Percentiles rank a stretch among this genome's conserved stretches.
Evolutionary conservation across 2,329 filamentous ascomycete species (phyloP).

Genomic region (Aureobasidium pullulans): DNA sequence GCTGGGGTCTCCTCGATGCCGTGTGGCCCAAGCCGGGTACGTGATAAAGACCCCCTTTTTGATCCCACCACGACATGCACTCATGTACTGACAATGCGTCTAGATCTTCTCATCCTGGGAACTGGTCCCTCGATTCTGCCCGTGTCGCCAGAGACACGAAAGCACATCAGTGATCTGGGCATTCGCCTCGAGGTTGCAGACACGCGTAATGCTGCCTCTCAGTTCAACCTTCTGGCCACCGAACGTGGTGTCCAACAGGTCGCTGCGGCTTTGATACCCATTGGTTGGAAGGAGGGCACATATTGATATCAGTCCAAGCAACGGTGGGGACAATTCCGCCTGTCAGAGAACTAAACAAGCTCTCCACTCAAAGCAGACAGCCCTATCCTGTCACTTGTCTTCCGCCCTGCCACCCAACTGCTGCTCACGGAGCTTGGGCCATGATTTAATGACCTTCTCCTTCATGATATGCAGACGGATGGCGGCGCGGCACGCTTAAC

Average conservation of each 20-base stretch:
- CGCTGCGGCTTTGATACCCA: conserved; percentile 78
- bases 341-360: neutral
- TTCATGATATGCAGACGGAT: conserved; percentile 5
- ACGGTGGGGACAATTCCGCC: neutral
- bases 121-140: conserved; percentile 70
- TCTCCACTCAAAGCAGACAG: neutral
- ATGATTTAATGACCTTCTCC: neutral
- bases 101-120: conserved; percentile 85
- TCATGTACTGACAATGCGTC: neutral
- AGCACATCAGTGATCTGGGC: conserved; percentile 66
- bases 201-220: conserved; percentile 85
- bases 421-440: neutral
- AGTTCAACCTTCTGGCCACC: conserved; percentile 92
- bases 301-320: neutral
- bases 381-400: neutral
- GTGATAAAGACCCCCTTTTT: conserved; percentile 24
- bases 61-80: neutral
- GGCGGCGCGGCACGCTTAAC: conserved; percentile 9
- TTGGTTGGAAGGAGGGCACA: conserved; percentile 64
- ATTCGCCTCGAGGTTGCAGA: conserved; percentile 61
- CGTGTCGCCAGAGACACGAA: conserved; percentile 66
- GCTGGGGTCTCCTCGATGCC: conserved; percentile 67
- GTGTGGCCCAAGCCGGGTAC: conserved; percentile 85
- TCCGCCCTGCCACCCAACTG: neutral
- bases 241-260: conserved; percentile 81